Conservation (phyloP, 495 filamentous ascomycete genomes). For the Aspergillus funiculosus region DNA sequence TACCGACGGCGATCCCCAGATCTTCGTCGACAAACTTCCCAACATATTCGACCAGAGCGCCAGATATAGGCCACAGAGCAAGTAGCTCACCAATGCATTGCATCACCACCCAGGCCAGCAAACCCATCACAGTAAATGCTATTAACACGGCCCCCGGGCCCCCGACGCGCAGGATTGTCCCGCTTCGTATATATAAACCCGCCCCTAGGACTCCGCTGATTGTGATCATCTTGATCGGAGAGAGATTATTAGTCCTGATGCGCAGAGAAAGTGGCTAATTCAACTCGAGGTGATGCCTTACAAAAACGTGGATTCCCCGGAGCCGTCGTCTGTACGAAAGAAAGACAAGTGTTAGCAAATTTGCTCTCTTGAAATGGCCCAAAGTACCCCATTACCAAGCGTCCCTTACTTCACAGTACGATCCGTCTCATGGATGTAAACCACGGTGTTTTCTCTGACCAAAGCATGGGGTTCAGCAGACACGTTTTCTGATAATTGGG, state of each 20-base stretch:
- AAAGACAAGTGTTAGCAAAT: conserved; percentile 6
- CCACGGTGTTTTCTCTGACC: not conserved
- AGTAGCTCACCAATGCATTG: conserved; percentile 46
- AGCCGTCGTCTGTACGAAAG: conserved; percentile 24
- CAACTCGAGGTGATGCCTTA: conserved; percentile 15
- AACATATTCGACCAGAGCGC: conserved; percentile 42
- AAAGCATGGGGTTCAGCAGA: not conserved
- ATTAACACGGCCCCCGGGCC: conserved; percentile 41
- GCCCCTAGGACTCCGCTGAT: conserved; percentile 42
- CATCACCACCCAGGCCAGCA: conserved; percentile 40
- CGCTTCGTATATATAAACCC: conserved; percentile 44
- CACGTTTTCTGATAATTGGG: not conserved
- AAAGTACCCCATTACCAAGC: not conserved
- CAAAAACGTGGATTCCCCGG: conserved; percentile 41
- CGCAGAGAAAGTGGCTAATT: not conserved
- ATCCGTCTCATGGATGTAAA: conserved; percentile 15
- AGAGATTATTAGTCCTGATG: not conserved
- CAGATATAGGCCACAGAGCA: conserved; percentile 44
- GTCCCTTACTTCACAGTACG: conserved; percentile 20
- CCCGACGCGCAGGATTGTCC: conserved; percentile 36
- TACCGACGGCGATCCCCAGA: conserved; percentile 41
- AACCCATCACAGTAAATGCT: conserved; percentile 37
- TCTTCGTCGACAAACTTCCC: conserved; percentile 45
- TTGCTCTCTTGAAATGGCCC: not conserved
- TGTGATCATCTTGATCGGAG: conserved; percentile 34